Base-by-base conservation (phyloP, 1,139 yeast genomes). In the Scheffersomyces cryptocercus region DNA sequence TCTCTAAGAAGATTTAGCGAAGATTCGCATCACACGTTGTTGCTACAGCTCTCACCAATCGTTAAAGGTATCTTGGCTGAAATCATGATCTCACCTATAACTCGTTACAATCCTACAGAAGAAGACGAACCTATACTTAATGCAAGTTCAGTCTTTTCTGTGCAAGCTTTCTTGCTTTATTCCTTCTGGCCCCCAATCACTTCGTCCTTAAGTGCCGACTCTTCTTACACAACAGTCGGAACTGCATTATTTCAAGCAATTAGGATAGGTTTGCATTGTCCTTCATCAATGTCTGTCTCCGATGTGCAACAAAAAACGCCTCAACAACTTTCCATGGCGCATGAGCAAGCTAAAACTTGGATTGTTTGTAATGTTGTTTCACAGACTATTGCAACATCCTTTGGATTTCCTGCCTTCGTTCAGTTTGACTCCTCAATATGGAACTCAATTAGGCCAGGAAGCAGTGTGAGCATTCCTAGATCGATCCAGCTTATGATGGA, bases 171-270 rank as follows among this genome's bases (percentile, higher is more conserved):
- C 51, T 67, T 93, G 29, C 70, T 93, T 5, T 89, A 88, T 62
- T 85, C 97, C 1, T 83, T 85, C 62, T 93, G 98, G 98, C 98
- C 98, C 0, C 96, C 97, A 2, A 76, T 91, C 38, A 88, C 97
- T 0, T 89, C 97, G 0, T 88, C 97, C 0, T 74, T 93, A 39
- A 87, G 95, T 64, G 97, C 98, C 0, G 98, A 93, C 59, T 86
- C 96, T 4, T 86, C 96, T 3, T 93, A 97, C 95, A 88, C 87
- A 58, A 88, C 97, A 0, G 85, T 89, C 12, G 97, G 97, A 0
- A 84, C 88, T 37, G 98, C 97, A 2, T 75, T 90, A 57, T 88
- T 88, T 60, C 96, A 88, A 61, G 97, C 97, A 0, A 85, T 91
- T 29, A 72, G 97, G 45, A 87, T 91, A 10, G 98, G 99, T 0